Conservation (phyloP, 129 eudicot genomes). For the Escallonia herrerae region DNA sequence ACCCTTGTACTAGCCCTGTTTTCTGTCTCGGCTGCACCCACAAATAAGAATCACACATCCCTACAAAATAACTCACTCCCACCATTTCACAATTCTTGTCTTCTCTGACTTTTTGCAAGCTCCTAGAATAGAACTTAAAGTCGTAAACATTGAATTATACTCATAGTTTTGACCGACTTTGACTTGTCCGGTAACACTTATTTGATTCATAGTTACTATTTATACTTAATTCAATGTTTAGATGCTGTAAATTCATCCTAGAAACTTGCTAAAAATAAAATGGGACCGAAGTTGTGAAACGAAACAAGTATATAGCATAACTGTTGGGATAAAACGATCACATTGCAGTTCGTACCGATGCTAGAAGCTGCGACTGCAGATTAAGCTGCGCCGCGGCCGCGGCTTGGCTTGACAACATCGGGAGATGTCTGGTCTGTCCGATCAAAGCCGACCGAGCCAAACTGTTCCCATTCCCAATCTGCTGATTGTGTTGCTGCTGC, state of each 20-base stretch:
- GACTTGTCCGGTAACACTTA: no score
- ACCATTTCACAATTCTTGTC: no score
- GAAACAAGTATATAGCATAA: no score
- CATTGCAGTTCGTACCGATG: conserved; percentile 42
- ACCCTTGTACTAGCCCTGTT: conserved; percentile 61
- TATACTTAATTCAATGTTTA: no score
- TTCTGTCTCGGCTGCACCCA: conserved; percentile 74
- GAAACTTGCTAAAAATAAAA: not conserved
- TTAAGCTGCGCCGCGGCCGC: conserved; percentile 42
- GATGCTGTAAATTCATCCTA: no score
- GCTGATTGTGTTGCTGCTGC: conserved; percentile 18
- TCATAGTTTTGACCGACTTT: no score
- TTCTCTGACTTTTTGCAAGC: no score
- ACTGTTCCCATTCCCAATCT: conserved; percentile 42
- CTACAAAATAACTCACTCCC: no score
- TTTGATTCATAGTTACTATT: no score
- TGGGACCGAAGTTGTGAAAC: no score
- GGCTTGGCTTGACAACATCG: conserved; percentile 71
- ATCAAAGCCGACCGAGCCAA: conserved; percentile 47
- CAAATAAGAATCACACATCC: not conserved
- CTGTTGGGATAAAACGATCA: not conserved
- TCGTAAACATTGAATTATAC: no score
- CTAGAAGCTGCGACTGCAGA: conserved; percentile 65
- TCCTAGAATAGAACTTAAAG: no score
- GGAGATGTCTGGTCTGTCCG: conserved; percentile 73